These are phyloP conservation scores for Leucosporidium creatinivorum DNA, from an alignment of 768 basidiomycete genomes.

Conservation along the genomic window DNA sequence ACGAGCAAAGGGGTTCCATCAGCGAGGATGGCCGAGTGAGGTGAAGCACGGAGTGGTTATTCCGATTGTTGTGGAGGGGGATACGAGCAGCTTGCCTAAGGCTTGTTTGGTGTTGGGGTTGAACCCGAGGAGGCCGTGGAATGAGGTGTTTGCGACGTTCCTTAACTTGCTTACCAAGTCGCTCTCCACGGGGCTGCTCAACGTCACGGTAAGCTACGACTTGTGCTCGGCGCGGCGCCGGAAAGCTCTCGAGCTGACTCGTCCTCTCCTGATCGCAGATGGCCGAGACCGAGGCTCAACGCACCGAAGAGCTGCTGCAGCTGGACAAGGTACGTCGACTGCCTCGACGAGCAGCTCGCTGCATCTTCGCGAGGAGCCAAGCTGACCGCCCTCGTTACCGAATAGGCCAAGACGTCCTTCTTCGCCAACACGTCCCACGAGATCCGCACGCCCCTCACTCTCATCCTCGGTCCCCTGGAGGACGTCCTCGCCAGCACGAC, in stretches of 20 bases:
- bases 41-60: conserved; percentile 21
- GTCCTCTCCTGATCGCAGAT: neutral
- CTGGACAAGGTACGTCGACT: conserved; percentile 13
- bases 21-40: conserved; percentile 12
- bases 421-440: conserved; percentile 26
- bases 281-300: conserved; percentile 24
- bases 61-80: conserved; percentile 23
- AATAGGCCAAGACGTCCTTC: conserved; percentile 25
- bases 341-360: too few relatives aligned
- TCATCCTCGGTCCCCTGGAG: conserved; percentile 29
- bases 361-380: too few relatives aligned
- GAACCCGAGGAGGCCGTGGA: conserved; percentile 12
- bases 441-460: conserved; percentile 23
- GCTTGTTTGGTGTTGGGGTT: conserved; percentile 24
- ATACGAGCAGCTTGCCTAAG: conserved; percentile 5
- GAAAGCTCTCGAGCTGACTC: too few relatives aligned
- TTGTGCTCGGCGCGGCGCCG: neutral
- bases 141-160: conserved; percentile 21
- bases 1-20: conserved; percentile 9
- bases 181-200: conserved; percentile 21
- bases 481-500: conserved; percentile 17
- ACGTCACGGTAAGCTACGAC: conserved; percentile 13
- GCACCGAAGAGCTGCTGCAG: conserved; percentile 22
- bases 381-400: too few relatives aligned
- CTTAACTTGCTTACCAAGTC: conserved; percentile 21